Evolutionary conservation across 345 rosid species (phyloP), one percentile per base, ranked within the genome.

Genomic region (Jatropha curcas): DNA sequence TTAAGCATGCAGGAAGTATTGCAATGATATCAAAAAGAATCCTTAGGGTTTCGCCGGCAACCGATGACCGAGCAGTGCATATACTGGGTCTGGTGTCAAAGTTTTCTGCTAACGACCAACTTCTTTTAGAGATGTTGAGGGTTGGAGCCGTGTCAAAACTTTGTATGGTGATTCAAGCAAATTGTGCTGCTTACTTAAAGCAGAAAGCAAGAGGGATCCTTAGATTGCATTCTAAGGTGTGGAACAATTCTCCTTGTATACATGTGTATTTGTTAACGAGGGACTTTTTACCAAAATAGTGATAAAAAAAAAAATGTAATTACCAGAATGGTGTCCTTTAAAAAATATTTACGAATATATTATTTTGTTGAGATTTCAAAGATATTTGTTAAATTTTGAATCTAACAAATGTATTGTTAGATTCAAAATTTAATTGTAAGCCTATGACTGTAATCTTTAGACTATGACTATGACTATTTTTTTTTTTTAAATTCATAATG

Each of bases 191-290:
- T 1, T 71, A 74, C 33, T 60, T 88, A 77, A 86, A 88, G 65
- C 74, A 75, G 43, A 81, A 77, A 57, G 90, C 92, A n/a, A 77
- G 79, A 39, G 79, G 57, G 3, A 72, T 83, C 10, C 85, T 88
- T 22, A 81, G 84, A 81, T 60, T 67, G 78, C 90, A 86, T 33
- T 77, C 82, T 20, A 63, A 58, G 31, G 76, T 67, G 12, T 88
- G 88, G 92, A 86, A 79, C 58, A 75, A 88, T 76, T 86, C 90
- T 52, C 90, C 90, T 77, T 88, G 92, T 74, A 85, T 88, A 64
- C 79, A 73, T 7, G 81, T 85, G 11, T 85, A 84, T 82, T 74
- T 88, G 22, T 65, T 85, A 57, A 86, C 90, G 0, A 76, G 84
- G 65, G n/a, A n/a, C n/a, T n/a, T n/a, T n/a, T n/a, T n/a, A n/a